Base-by-base conservation (phyloP, 768 basidiomycete genomes). In the Macrocybe gigantea region DNA sequence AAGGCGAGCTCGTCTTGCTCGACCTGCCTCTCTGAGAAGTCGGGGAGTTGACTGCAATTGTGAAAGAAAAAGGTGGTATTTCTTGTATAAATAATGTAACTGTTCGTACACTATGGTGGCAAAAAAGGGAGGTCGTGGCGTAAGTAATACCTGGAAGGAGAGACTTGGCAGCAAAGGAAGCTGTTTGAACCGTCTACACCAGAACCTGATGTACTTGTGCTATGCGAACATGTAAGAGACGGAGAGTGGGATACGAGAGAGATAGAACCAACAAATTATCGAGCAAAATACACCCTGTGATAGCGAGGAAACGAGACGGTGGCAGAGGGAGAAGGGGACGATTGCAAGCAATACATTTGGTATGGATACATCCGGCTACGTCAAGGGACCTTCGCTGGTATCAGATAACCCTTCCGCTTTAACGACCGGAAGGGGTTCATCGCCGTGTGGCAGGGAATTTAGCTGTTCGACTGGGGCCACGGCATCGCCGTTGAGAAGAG, bases 401-500 rank as follows among this genome's bases (percentile, higher is more conserved):
- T 86, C 81, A 63, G 82, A 65, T 34, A 85, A 68, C n/a, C 82
- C 83, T 57, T 88, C 85, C 31, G 67, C 74, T 58, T 74, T 70
- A n/a, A 75, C 67, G 8, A 73, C 76, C 5, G 78, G 69, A 50
- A 74, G 69, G 30, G 74, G 73, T 46, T 67, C 73, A 52, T 85
- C 82, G 30, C 79, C 80, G 44, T 69, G 65, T 9, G 82, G 78
- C 34, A 67, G 60, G 5, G 75, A 67, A 13, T 69, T 62, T 37
- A 80, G 64, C 56, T 85, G 85, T 48, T 68, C 64, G 29, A 71
- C 71, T 5, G 74, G 70, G 15, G 66, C 47, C 12, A 64, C 55
- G 8, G 57, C 56, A 49, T 73, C 74, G 37, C 79, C 81, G 52
- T 82, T 79, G 13, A 67, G 61, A 38, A 67, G 60, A 30, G 64